Percentiles rank a stretch among this genome's conserved stretches.
phyloP scores from a whole-genome alignment of 345 rosid genomes.

The Gossypium arboreum region DNA sequence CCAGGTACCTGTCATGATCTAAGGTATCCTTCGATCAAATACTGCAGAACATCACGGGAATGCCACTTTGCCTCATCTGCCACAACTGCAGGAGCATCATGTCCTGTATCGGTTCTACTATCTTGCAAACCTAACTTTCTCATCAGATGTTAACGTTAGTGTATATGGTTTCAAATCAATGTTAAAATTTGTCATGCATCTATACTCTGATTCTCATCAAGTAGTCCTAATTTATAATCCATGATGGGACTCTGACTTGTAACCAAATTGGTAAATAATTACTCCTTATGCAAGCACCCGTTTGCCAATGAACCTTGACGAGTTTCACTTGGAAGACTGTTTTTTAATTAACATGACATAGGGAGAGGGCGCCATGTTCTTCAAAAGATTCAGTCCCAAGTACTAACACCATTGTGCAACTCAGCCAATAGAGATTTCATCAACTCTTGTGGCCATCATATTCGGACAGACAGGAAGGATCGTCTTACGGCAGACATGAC shows the following conservation, averaged over 20 bases:
- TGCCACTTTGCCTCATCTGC: slow-evolving; percentile 16
- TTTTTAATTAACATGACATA: slow-evolving; percentile 4
- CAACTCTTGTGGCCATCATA: slow-evolving; percentile 22
- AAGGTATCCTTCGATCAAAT: slow-evolving; percentile 5
- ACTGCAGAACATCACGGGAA: slow-evolving; percentile 17
- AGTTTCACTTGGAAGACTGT: slow-evolving; percentile 21
- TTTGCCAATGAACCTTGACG: slow-evolving; percentile 19
- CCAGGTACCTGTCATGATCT: neutral
- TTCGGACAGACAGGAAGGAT: slow-evolving; percentile 58
- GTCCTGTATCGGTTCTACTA: slow-evolving; percentile 10
- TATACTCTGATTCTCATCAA: slow-evolving; percentile 18
- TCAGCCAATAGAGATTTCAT: slow-evolving; percentile 26
- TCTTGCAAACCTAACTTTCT: slow-evolving; percentile 18
- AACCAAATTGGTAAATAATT: slow-evolving; percentile 16
- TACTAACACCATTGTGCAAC: slow-evolving; percentile 23
- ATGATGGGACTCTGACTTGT: slow-evolving; percentile 19
- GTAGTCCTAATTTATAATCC: slow-evolving; percentile 28
- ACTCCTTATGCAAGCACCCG: slow-evolving; percentile 14
- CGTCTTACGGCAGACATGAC: slow-evolving; percentile 60
- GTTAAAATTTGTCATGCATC: slow-evolving; percentile 26
- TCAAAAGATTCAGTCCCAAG: slow-evolving; percentile 6
- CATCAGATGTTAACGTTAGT: slow-evolving; percentile 22
- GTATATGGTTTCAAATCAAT: slow-evolving; percentile 18
- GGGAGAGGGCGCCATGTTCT: neutral
- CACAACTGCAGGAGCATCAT: slow-evolving; percentile 24